Evolutionary conservation across 371 early-diverging fungal genomes (phyloP), one percentile per base, ranked within the genome.

Genomic region (Blakeslea trispora): DNA sequence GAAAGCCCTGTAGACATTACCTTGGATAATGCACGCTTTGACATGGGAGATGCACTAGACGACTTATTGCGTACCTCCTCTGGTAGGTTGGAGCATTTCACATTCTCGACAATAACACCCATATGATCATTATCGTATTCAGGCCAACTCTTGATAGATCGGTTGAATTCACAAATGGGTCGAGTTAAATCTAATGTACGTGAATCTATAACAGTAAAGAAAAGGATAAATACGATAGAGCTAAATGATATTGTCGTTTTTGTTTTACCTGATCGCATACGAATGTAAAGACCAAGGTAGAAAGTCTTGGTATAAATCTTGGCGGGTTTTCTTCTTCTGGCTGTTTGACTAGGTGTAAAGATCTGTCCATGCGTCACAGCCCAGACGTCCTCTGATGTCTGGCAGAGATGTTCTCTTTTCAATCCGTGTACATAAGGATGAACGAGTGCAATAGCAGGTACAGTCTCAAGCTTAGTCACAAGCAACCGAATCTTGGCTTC

Each of bases 401-500:
- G 41, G 70, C 85, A 92, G 9, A 57, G 39, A 53, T 77, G 61
- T 14, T 69, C 64, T 46, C 83, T 82, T 10, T 88, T 85, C 61
- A 90, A 89, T 31, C 89, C 85, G 60, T 95, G 90, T 46, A 90
- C 88, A 71, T 84, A 95, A 14, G 98, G 98, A 61, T 93, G 94
- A 0, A 92, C 94, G 23, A 88, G 57, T 9, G 75, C 70, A 45
- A 99, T 59, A 45, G 80, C 70, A 2, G 89, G 89, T 0, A 86
- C 72, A 4, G 56, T 63, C 65, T 99, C 99, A 17, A 99, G 69
- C 61, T 88, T 89, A 42, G 73, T 72, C 5, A 96, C 85, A 8
- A 97, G 80, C 28, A 91, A 89, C 53, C 99, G 87, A 32, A 99
- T 65, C 45, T 89, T 85, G 5, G 97, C 92, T 68, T 99, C 99